Evolutionary conservation across 352 stramenopile genomes (phyloP).

Genomic region (Globisporangium sylvaticum): DNA sequence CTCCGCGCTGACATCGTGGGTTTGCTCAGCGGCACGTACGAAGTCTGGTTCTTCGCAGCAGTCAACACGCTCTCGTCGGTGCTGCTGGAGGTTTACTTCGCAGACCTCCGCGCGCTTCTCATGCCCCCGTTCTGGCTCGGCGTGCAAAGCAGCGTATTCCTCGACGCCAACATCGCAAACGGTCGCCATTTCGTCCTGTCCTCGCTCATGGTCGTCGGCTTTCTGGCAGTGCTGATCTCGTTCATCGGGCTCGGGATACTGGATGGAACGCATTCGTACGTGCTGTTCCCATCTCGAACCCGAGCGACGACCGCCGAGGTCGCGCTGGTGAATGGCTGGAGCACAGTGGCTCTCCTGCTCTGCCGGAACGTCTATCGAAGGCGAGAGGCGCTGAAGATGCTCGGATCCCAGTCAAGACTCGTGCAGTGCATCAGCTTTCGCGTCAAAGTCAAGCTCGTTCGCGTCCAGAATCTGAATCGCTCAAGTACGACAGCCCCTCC

Average conservation of each 20-base stretch:
- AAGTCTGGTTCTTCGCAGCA: constrained; percentile 29
- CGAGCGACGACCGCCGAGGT: neutral
- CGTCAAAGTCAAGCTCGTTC: constrained; percentile 4
- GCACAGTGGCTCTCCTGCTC: neutral
- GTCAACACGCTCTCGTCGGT: constrained; percentile 16
- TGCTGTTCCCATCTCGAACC: neutral
- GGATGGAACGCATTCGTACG: neutral
- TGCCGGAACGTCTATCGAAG: constrained; percentile 5
- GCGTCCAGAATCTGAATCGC: neutral
- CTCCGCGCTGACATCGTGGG: constrained; percentile 25
- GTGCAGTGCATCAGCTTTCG: constrained; percentile 3
- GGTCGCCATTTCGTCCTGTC: neutral
- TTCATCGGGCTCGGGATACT: neutral
- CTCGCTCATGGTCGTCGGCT: neutral
- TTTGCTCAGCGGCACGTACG: constrained; percentile 21
- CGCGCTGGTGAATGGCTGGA: constrained; percentile 3
- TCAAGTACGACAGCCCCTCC: neutral
- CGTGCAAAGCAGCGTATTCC: constrained; percentile 16
- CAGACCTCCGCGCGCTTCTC: constrained; percentile 11
- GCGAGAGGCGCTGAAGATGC: neutral
- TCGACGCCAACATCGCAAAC: constrained; percentile 22
- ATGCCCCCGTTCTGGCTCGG: constrained; percentile 14
- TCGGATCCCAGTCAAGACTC: neutral
- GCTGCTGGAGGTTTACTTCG: constrained; percentile 12
- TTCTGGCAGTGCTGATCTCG: neutral